phyloP scores from a whole-genome alignment of 805 yeast species.

The Helenozyma baotianmanensis region DNA sequence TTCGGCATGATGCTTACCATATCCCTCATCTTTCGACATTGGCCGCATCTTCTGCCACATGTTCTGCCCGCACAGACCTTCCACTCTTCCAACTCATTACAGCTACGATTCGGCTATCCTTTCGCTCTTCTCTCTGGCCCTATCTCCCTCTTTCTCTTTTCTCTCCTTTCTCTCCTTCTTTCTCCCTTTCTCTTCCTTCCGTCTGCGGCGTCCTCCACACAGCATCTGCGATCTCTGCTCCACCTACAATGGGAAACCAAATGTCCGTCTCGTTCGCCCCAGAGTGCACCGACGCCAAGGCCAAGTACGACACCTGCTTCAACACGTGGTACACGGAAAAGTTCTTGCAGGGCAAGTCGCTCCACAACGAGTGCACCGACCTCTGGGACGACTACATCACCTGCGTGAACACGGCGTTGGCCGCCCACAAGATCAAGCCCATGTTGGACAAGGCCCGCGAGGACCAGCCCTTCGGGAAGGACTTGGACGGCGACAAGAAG shows the following conservation, averaged over 20 bases:
- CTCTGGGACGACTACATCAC: slow-evolving; percentile 83
- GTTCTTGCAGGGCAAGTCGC: slow-evolving; percentile 50
- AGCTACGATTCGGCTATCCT: no score
- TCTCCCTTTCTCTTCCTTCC: no score
- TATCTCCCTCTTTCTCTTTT: no score
- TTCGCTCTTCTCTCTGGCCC: no score
- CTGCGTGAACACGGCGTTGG: slow-evolving; percentile 73
- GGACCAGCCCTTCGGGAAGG: slow-evolving; percentile 68
- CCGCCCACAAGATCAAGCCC: slow-evolving; percentile 71
- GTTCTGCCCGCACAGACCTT: no score
- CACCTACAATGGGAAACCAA: slow-evolving; percentile 40
- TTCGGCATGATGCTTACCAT: no score
- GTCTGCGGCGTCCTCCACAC: no score
- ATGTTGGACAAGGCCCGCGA: slow-evolving; percentile 84
- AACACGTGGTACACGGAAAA: slow-evolving; percentile 91
- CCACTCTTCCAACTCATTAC: no score
- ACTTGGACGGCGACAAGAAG: slow-evolving; percentile 1
- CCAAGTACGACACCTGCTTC: slow-evolving; percentile 87
- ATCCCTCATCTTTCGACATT: no score
- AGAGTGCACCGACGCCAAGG: slow-evolving; percentile 86
- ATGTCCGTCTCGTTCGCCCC: slow-evolving; percentile 85
- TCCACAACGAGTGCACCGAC: slow-evolving; percentile 84
- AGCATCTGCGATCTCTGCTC: no score
- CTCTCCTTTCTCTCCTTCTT: no score
- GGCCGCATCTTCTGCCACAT: no score